Conservation (phyloP, 768 basidiomycete genomes). For the Hericium alpestre region DNA sequence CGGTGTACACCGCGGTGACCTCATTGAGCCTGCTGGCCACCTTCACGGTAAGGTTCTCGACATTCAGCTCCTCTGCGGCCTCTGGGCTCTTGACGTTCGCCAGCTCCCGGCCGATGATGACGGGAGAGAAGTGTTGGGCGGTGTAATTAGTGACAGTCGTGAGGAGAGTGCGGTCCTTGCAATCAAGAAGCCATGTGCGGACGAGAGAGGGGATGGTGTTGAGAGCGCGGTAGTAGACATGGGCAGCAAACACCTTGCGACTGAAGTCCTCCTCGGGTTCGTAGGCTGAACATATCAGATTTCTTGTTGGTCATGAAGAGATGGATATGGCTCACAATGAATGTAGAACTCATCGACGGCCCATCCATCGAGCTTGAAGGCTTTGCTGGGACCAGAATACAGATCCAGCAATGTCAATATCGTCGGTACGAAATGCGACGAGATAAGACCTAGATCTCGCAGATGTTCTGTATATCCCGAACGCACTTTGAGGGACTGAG, state of each 20-base stretch:
- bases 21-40: constrained; percentile 66
- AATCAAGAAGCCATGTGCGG: constrained; percentile 74
- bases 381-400: constrained; percentile 50
- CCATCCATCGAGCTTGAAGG: constrained; percentile 80
- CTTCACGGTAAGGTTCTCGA: constrained; percentile 75
- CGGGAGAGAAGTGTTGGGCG: constrained; percentile 76
- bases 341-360: constrained; percentile 75
- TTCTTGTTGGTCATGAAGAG: not conserved
- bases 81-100: constrained; percentile 53
- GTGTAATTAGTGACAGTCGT: constrained; percentile 69
- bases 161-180: constrained; percentile 84
- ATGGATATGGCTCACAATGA: constrained; percentile 39
- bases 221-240: constrained; percentile 83
- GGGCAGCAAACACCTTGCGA: constrained; percentile 64
- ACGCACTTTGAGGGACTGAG: constrained; percentile 79
- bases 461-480: constrained; percentile 81
- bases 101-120: constrained; percentile 79
- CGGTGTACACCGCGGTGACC: constrained; percentile 71
- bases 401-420: constrained; percentile 59
- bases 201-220: constrained; percentile 78
- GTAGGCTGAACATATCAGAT: constrained; percentile 34
- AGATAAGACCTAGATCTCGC: constrained; percentile 56
- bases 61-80: constrained; percentile 43
- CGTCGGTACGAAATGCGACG: constrained; percentile 55
- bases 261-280: constrained; percentile 41